Percentiles rank a stretch among this genome's conserved stretches.
These are phyloP conservation scores for Solanum pinnatisectum DNA, from an alignment of 257 asterid genomes.

Conservation along the genomic window DNA sequence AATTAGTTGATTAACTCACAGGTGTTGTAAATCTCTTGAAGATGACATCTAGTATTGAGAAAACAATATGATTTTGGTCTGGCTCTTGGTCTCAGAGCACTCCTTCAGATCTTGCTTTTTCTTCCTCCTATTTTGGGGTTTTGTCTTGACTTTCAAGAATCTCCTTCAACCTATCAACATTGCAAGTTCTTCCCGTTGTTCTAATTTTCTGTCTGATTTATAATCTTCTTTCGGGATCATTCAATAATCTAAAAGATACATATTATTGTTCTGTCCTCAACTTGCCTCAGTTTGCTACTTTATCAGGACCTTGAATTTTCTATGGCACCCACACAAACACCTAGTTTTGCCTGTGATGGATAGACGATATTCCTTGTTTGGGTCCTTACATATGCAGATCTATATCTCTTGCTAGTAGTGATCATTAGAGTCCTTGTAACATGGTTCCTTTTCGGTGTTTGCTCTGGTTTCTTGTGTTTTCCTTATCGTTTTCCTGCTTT, in stretches of 20 bases:
- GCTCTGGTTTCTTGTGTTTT: not conserved
- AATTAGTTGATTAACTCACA: not conserved
- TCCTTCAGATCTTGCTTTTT: not conserved
- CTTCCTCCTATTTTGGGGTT: not conserved
- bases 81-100: not conserved
- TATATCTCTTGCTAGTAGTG: not conserved
- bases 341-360: not conserved
- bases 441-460: not conserved
- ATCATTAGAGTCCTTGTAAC: not conserved
- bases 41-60: not conserved
- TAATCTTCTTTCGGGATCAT: not conserved
- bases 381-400: not conserved
- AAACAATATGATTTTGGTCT: not conserved
- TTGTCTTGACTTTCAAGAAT: not conserved
- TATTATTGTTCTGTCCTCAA: not conserved
- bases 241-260: not conserved
- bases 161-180: not conserved
- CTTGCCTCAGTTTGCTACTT: not conserved
- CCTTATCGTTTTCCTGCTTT: not conserved
- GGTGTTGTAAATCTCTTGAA: not conserved
- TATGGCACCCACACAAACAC: not conserved
- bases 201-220: not conserved
- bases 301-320: not conserved
- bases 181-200: not conserved
- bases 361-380: not conserved